Base-by-base conservation (phyloP, 2,329 filamentous ascomycete species). In the Calonectria hongkongensis region DNA sequence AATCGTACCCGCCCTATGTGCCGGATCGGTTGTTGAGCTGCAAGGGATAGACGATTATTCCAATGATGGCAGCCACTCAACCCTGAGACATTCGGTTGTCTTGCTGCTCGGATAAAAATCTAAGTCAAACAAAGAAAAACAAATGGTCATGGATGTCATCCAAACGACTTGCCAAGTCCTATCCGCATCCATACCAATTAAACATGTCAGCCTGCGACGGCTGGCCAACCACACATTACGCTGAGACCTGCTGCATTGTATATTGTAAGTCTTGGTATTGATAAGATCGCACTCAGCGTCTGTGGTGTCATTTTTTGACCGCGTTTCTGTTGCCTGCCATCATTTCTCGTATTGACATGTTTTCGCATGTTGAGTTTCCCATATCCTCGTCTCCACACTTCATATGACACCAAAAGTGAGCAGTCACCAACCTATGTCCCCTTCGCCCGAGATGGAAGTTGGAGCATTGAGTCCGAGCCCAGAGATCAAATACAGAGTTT, bases 21-120 rank as follows among this genome's bases (percentile, higher is more conserved):
- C 21, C 41, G 60, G 51, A 36, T 30, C 41, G 36, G 45, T 58
- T 41, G 48, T 13, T 21, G 45, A 64, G 47, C 33, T 54, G 64
- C 25, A 63, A 48, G 43, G 54, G 16, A 36, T 41, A 60, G n/a
- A 39, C 25, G 45, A 51, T 39, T 54, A n/a, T 64, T 54, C 21
- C 36, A 41, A 41, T 41, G 33, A 41, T 28, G 18, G 21, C 54
- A 60, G 36, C 21, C 21, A 13, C 33, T 21, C 54, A 27, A 33
- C 54, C 54, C 36, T n/a, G 36, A 60, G 25, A 60, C 54, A 9
- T 25, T 41, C 9, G n/a, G 10, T 28, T 60, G 54, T 60, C 54
- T 60, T 60, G 33, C 36, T 60, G 13, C 15, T 16, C 41, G 18
- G n/a, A 12, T n/a, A 48, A 48, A n/a, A 48, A 18, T 68, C 30